phyloP scores from a whole-genome alignment of 805 yeast genomes.

The Ogataea sp. region DNA sequence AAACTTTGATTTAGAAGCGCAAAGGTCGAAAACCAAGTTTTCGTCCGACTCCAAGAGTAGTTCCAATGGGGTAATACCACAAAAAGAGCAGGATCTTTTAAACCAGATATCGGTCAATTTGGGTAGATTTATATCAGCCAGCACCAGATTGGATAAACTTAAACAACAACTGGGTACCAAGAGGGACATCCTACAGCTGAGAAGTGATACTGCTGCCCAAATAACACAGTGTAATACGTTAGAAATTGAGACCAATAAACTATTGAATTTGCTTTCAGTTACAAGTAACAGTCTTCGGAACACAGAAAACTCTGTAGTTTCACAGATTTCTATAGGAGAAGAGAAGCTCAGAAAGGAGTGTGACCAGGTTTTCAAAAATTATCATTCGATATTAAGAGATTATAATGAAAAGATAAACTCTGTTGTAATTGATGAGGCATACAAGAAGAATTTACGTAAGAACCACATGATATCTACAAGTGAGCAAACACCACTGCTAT shows the following conservation, averaged over 20 bases:
- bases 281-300: not conserved
- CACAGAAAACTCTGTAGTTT: constrained; percentile 3
- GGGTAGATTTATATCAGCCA: constrained; percentile 39
- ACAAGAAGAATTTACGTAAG: constrained; percentile 3
- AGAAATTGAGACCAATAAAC: constrained; percentile 8
- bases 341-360: constrained; percentile 52
- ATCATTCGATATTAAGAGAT: constrained; percentile 30
- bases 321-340: constrained; percentile 28
- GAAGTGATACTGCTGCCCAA: constrained; percentile 24
- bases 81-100: constrained; percentile 3
- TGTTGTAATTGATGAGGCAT: constrained; percentile 24
- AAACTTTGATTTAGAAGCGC: constrained; percentile 43
- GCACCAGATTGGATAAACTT: constrained; percentile 41
- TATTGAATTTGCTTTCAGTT: constrained; percentile 7
- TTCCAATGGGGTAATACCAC: too few relatives aligned
- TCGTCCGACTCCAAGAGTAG: too few relatives aligned
- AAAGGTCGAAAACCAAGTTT: constrained; percentile 16
- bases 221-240: constrained; percentile 10
- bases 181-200: constrained; percentile 33
- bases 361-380: constrained; percentile 39
- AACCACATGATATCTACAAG: too few relatives aligned
- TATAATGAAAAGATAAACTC: constrained; percentile 43
- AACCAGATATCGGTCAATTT: constrained; percentile 29
- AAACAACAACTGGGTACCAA: constrained; percentile 44
- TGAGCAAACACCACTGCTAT: constrained; percentile 35